Conservation (phyloP, 2,329 filamentous ascomycete genomes). For the Alternaria novae-zelandiae region DNA sequence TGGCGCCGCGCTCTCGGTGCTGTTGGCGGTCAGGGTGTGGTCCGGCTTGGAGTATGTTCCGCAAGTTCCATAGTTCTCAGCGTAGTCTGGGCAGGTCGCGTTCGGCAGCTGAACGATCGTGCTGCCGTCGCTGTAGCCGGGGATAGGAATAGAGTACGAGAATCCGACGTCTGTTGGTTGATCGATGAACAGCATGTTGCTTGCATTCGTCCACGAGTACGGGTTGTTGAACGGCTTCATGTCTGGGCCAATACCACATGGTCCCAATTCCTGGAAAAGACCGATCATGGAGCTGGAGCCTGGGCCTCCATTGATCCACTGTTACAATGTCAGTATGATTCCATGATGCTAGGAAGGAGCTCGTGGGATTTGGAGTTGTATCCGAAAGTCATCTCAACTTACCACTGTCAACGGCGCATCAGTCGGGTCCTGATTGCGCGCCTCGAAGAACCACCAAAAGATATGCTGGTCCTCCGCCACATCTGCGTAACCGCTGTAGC, state of each 20-base stretch:
- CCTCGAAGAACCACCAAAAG: constrained; percentile 65
- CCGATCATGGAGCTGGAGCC: constrained; percentile 66
- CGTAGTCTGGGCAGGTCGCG: constrained; percentile 59
- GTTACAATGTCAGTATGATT: neutral
- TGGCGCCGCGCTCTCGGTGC: constrained; percentile 60
- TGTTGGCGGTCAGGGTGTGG: constrained; percentile 59
- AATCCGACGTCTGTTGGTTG: constrained; percentile 68
- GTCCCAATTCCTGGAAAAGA: constrained; percentile 59
- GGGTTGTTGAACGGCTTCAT: constrained; percentile 63
- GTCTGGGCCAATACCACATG: constrained; percentile 58
- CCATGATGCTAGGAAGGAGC: neutral
- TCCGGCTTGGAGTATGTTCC: constrained; percentile 64
- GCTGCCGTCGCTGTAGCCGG: constrained; percentile 47
- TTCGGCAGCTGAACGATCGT: constrained; percentile 55
- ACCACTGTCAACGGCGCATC: constrained; percentile 62
- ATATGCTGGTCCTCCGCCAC: constrained; percentile 59
- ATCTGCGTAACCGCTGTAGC: constrained; percentile 63
- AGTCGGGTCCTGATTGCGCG: constrained; percentile 56
- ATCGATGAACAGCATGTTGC: constrained; percentile 74
- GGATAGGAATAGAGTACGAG: constrained; percentile 58
- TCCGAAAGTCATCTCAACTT: neutral
- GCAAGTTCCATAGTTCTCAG: constrained; percentile 51
- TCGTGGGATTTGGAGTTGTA: neutral
- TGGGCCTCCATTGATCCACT: constrained; percentile 64
- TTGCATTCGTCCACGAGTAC: constrained; percentile 68